Percentiles rank a stretch among this genome's conserved stretches.
Conservation (phyloP, 2,329 filamentous ascomycete species). For the Phoma sp. region DNA sequence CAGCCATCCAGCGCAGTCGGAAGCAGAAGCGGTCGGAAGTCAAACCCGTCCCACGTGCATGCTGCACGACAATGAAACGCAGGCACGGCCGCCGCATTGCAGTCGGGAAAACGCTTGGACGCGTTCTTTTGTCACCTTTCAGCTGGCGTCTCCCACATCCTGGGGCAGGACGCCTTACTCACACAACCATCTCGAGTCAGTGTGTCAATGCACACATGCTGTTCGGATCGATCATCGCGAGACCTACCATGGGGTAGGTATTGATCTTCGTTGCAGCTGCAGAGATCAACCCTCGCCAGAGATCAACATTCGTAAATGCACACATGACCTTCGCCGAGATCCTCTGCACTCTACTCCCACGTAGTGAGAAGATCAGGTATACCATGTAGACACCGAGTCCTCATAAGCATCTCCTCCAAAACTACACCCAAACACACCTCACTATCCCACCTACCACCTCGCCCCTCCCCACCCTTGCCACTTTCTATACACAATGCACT, state of each 20-base stretch:
- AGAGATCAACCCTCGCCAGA: no score
- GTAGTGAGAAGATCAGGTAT: no score
- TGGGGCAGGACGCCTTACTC: slow-evolving; percentile 6
- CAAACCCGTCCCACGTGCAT: neutral
- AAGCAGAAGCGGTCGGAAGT: neutral
- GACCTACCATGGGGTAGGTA: slow-evolving; percentile 1
- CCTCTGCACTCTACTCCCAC: no score
- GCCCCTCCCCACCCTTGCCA: no score
- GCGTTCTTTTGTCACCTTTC: slow-evolving; percentile 3
- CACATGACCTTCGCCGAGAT: no score
- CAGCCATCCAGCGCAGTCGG: neutral
- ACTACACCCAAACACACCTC: no score
- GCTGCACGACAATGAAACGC: slow-evolving; percentile 2
- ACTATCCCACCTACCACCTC: no score
- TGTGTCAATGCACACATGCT: slow-evolving; percentile 20
- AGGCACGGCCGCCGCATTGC: neutral
- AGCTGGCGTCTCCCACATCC: neutral
- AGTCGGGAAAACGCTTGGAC: neutral
- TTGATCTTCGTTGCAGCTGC: no score
- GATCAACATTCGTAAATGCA: no score
- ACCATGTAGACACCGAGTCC: no score
- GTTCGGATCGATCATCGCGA: slow-evolving; percentile 31
- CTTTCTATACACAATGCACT: no score
- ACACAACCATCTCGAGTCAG: slow-evolving; percentile 9
- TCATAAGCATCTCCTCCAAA: no score